Evolutionary conservation across 768 basidiomycete genomes (phyloP).

Genomic region (Calocera cornea): DNA sequence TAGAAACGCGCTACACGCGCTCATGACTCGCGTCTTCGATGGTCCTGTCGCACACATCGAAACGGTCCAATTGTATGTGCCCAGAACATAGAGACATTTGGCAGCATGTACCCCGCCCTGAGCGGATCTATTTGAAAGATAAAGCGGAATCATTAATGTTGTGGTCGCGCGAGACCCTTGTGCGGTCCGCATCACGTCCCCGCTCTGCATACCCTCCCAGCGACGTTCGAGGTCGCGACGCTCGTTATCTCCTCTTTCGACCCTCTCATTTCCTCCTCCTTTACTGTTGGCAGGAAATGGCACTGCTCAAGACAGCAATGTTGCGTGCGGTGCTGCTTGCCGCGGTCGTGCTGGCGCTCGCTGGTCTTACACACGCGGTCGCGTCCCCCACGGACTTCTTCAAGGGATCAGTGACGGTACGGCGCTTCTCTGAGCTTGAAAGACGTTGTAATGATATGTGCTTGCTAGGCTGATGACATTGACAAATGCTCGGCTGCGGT

Average conservation of each 20-base stretch:
- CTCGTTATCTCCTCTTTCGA: neutral
- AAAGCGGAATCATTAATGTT: neutral
- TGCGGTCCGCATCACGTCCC: neutral
- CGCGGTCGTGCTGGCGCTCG: neutral
- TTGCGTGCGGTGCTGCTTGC: neutral
- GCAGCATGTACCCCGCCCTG: too few relatives aligned
- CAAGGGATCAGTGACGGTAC: constrained; percentile 1
- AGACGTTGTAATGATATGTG: neutral
- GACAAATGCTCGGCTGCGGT: constrained; percentile 1
- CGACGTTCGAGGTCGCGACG: neutral
- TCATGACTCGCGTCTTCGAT: too few relatives aligned
- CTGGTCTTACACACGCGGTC: neutral
- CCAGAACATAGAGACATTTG: too few relatives aligned
- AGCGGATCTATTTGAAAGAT: neutral
- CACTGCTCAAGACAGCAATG: neutral
- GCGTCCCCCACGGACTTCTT: constrained; percentile 2
- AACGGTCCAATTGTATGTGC: too few relatives aligned
- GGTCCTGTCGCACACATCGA: too few relatives aligned
- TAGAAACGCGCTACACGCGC: too few relatives aligned
- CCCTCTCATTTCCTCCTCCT: neutral
- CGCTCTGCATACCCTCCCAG: neutral
- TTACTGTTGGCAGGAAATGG: neutral
- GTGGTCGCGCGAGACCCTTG: neutral
- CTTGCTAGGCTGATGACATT: neutral
- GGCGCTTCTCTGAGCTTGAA: neutral